Conservation (phyloP, 768 basidiomycete species). For the Tubosaeta brunneosetosa region DNA sequence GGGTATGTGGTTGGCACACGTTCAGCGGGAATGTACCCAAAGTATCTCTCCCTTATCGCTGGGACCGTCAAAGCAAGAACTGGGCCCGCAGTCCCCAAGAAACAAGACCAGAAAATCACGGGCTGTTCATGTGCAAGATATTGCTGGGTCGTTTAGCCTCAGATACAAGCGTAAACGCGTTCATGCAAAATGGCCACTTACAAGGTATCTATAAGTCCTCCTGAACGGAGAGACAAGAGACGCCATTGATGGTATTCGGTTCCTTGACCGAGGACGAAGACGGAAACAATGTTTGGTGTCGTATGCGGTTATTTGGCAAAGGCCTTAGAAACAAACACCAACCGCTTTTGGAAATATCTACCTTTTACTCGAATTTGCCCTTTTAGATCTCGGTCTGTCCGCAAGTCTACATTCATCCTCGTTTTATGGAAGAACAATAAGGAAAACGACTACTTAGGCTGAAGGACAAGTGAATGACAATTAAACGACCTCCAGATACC, state of each 20-base stretch:
- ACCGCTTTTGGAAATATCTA: not conserved
- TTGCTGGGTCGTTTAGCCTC: slow-evolving; percentile 49
- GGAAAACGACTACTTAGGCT: too few species aligned
- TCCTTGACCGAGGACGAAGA: slow-evolving; percentile 7
- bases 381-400: too few species aligned
- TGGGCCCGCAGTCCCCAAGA: slow-evolving; percentile 73
- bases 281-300: slow-evolving; percentile 19
- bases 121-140: slow-evolving; percentile 86
- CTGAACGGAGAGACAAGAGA: slow-evolving; percentile 28
- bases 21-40: slow-evolving; percentile 70
- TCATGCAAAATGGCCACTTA: slow-evolving; percentile 1
- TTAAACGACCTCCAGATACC: not conserved
- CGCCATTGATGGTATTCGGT: slow-evolving; percentile 18
- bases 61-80: slow-evolving; percentile 68
- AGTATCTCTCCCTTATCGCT: slow-evolving; percentile 63
- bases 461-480: too few species aligned
- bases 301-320: slow-evolving; percentile 22
- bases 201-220: slow-evolving; percentile 27
- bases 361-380: too few species aligned
- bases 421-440: too few species aligned
- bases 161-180: not conserved
- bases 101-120: slow-evolving; percentile 82
- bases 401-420: too few species aligned
- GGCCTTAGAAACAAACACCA: slow-evolving; percentile 23
- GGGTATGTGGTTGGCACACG: slow-evolving; percentile 75